phyloP scores from a whole-genome alignment of 2,329 filamentous ascomycete species.

The Neocucurbitaria cava region DNA sequence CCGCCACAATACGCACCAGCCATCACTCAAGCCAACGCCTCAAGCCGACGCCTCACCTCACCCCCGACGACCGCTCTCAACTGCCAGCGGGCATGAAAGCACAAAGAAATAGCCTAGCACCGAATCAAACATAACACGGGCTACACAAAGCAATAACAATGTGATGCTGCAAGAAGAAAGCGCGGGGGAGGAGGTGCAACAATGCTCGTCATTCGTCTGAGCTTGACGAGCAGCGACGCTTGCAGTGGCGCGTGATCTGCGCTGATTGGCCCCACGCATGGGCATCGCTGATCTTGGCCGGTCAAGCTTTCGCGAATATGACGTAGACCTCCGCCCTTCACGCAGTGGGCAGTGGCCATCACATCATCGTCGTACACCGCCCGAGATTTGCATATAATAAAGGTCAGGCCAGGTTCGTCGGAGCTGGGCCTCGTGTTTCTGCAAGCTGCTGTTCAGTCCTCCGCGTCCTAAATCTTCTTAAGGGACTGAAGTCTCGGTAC shows the following conservation, averaged over 20 bases:
- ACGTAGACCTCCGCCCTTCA: not conserved
- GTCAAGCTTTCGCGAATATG: conserved; percentile 9
- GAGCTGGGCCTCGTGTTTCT: not conserved
- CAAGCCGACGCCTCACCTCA: no score
- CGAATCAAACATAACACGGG: not conserved
- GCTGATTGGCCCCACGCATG: no score
- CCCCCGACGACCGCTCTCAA: no score
- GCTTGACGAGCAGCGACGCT: not conserved
- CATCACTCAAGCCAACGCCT: no score
- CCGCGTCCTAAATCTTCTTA: not conserved
- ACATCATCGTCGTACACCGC: conserved; percentile 27
- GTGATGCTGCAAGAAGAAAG: conserved; percentile 7
- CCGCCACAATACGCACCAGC: conserved; percentile 22
- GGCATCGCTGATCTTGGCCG: no score
- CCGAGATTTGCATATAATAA: conserved; percentile 23
- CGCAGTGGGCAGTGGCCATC: no score
- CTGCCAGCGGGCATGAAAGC: not conserved
- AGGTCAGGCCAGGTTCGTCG: no score
- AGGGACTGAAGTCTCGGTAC: not conserved
- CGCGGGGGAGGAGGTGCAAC: conserved; percentile 6
- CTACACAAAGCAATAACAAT: no score
- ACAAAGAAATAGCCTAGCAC: not conserved
- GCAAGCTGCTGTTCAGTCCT: not conserved
- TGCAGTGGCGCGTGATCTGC: no score
- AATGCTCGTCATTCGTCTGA: conserved; percentile 13